phyloP scores from a whole-genome alignment of 768 basidiomycete species.

The Hypsizygus marmoreus region DNA sequence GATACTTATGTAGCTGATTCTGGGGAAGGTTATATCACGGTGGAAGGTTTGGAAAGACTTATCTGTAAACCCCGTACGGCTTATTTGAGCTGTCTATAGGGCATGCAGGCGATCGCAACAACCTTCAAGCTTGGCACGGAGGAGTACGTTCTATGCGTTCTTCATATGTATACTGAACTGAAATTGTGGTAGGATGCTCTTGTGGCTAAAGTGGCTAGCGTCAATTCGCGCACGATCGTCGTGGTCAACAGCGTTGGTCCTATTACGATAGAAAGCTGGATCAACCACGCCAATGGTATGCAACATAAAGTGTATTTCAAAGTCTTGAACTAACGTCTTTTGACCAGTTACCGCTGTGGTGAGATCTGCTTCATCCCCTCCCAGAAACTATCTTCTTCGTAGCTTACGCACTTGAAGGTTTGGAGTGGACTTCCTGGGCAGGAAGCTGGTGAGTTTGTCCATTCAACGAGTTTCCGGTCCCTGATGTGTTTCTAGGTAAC shows the following conservation, averaged over 20 bases:
- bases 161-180: neutral
- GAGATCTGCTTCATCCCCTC: conserved; percentile 7
- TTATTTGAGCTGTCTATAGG: conserved; percentile 23
- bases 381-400: neutral
- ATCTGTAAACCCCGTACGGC: no score
- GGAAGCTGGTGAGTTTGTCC: conserved; percentile 49
- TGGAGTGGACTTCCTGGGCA: conserved; percentile 62
- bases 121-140: conserved; percentile 51
- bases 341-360: conserved; percentile 39
- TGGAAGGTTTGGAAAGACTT: conserved; percentile 33
- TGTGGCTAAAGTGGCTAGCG: conserved; percentile 50
- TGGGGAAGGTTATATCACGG: conserved; percentile 46
- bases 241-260: conserved; percentile 69
- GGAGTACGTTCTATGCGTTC: conserved; percentile 32
- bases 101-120: conserved; percentile 56
- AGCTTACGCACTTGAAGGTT: conserved; percentile 28
- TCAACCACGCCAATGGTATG: conserved; percentile 51
- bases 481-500: conserved; percentile 42
- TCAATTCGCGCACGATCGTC: conserved; percentile 64
- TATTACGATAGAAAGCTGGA: conserved; percentile 59
- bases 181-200: conserved; percentile 38
- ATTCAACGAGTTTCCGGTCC: neutral
- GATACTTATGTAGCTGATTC: conserved; percentile 32
- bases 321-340: no score
- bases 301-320: neutral